Conservation (phyloP, 768 basidiomycete genomes). For the Hygrocybe coccinea region DNA sequence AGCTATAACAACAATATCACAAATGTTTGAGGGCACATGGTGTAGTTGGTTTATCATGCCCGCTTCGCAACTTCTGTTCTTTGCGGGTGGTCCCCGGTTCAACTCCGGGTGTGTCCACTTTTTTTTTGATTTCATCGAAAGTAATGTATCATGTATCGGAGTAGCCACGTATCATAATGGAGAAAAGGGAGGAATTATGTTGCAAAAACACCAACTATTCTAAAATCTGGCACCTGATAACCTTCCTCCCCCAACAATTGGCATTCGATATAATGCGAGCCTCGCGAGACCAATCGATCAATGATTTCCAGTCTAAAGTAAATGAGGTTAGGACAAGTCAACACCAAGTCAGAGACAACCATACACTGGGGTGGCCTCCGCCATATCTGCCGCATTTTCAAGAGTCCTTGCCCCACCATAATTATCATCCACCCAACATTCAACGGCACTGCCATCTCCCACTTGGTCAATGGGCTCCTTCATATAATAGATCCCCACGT, state of each 20-base stretch:
- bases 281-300: conserved; percentile 77
- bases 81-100: conserved; percentile 4
- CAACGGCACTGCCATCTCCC: conserved; percentile 63
- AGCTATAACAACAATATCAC: no score
- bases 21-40: background rate
- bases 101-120: conserved; percentile 4
- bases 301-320: conserved; percentile 69
- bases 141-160: no score
- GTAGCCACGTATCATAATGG: no score
- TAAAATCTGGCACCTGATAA: conserved; percentile 72
- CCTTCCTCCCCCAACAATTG: conserved; percentile 85
- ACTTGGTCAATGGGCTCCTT: conserved; percentile 58
- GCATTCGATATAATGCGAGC: conserved; percentile 94
- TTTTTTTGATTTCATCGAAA: no score
- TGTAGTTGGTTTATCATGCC: conserved; percentile 3
- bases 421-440: conserved; percentile 99
- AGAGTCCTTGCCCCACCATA: conserved; percentile 69
- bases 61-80: background rate
- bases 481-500: conserved; percentile 88
- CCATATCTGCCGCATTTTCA: conserved; percentile 68
- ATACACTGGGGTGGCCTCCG: conserved; percentile 61
- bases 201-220: conserved; percentile 86
- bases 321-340: conserved; percentile 6
- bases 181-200: conserved; percentile 42
- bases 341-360: conserved; percentile 29